Conservation (phyloP, 371 early-diverging fungal genomes). For the Saksenaea vasiformis region DNA sequence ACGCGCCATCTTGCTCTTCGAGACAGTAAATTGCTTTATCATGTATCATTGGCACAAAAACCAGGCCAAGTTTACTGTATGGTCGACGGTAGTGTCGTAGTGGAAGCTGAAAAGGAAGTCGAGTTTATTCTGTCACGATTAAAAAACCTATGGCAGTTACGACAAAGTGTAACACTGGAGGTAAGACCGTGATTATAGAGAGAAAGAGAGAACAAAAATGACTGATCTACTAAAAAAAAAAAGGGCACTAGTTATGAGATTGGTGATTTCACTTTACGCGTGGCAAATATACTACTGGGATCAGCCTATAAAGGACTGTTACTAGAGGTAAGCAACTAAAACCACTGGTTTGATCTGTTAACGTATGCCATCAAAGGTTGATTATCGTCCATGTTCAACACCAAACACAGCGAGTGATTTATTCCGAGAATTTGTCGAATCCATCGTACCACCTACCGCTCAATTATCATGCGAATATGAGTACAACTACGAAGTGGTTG, state of each 20-base stretch:
- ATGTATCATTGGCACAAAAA: slow-evolving; percentile 50
- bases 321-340: slow-evolving; percentile 34
- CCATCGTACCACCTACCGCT: slow-evolving; percentile 47
- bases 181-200: slow-evolving; percentile 16
- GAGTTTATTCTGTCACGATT: slow-evolving; percentile 47
- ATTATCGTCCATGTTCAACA: slow-evolving; percentile 49
- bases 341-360: too few relatives aligned
- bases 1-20: slow-evolving; percentile 12
- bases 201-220: not conserved
- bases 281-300: slow-evolving; percentile 52
- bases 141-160: slow-evolving; percentile 52
- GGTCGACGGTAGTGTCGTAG: slow-evolving; percentile 55
- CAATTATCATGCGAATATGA: slow-evolving; percentile 51
- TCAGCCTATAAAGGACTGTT: slow-evolving; percentile 52
- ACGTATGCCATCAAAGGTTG: slow-evolving; percentile 36
- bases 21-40: slow-evolving; percentile 44
- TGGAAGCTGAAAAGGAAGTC: slow-evolving; percentile 54
- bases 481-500: slow-evolving; percentile 48
- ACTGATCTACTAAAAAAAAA: not conserved
- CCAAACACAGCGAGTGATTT: slow-evolving; percentile 41
- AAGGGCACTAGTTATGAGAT: slow-evolving; percentile 55
- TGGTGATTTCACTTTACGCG: slow-evolving; percentile 54
- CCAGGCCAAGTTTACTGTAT: slow-evolving; percentile 53
- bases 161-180: slow-evolving; percentile 50
- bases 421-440: slow-evolving; percentile 47